Evolutionary conservation across 306 rosid genomes (phyloP).

Genomic region (Neltuma alba): DNA sequence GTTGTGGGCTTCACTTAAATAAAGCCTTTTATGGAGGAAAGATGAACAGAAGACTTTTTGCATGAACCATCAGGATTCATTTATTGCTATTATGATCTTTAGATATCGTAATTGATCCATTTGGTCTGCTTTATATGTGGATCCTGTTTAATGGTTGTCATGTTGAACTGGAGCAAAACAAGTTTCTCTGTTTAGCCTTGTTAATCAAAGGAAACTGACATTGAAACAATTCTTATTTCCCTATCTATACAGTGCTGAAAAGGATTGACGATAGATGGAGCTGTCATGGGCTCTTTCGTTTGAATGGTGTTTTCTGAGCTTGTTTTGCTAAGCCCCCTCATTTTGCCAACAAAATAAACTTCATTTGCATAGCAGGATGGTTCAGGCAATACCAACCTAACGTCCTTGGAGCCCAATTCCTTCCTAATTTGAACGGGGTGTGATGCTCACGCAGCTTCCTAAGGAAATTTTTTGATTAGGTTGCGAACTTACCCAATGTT

Average conservation of each 20-base stretch:
- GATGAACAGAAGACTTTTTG: neutral
- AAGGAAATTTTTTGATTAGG: too few relatives aligned
- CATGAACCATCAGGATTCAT: neutral
- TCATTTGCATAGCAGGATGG: too few relatives aligned
- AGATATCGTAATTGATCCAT: neutral
- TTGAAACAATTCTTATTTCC: neutral
- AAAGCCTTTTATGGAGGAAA: constrained; percentile 26
- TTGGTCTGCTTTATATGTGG: neutral
- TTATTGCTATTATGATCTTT: neutral
- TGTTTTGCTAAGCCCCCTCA: too few relatives aligned
- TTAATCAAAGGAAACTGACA: neutral
- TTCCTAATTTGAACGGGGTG: too few relatives aligned
- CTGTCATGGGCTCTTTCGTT: too few relatives aligned
- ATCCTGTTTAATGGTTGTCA: neutral
- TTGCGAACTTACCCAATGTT: too few relatives aligned
- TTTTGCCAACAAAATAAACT: neutral
- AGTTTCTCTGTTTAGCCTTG: neutral
- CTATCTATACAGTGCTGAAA: too few relatives aligned
- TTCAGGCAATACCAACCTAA: too few relatives aligned
- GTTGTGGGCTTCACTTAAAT: constrained; percentile 23
- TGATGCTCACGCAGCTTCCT: too few relatives aligned
- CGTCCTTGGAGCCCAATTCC: too few relatives aligned
- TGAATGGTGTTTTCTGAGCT: too few relatives aligned
- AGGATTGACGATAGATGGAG: too few relatives aligned
- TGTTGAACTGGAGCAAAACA: neutral